Evolutionary conservation across 345 rosid genomes (phyloP).

Genomic region (Hibiscus syriacus): DNA sequence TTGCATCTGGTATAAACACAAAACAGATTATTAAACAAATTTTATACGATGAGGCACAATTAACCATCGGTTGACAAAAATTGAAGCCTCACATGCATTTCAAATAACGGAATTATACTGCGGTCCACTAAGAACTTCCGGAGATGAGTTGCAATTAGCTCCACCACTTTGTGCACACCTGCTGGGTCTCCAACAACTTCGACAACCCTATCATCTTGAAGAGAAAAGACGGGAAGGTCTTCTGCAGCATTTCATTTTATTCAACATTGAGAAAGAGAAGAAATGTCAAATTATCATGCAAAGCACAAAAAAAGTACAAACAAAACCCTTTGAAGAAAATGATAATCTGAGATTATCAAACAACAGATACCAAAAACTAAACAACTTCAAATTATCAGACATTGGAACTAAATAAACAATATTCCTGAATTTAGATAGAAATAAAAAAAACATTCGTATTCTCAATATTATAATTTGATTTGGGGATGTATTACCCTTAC

Average conservation of each 20-base stretch:
- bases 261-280: slow-evolving; percentile 45
- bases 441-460: too few species aligned
- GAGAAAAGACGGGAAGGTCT: too few species aligned
- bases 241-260: too few species aligned
- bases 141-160: slow-evolving; percentile 88
- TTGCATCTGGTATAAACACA: slow-evolving; percentile 58
- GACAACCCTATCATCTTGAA: too few species aligned
- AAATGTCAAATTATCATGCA: slow-evolving; percentile 2
- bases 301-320: slow-evolving; percentile 3
- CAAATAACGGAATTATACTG: slow-evolving; percentile 90
- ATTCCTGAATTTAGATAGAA: too few species aligned
- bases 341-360: too few species aligned
- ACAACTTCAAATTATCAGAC: too few species aligned
- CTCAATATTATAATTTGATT: not conserved
- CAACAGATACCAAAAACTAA: too few species aligned
- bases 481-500: not conserved
- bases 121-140: slow-evolving; percentile 95
- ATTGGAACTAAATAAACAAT: too few species aligned
- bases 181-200: slow-evolving; percentile 77
- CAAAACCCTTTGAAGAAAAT: not conserved
- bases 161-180: slow-evolving; percentile 85
- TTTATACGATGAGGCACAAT: not conserved
- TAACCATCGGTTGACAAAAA: not conserved
- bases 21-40: not conserved
- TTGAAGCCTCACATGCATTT: slow-evolving; percentile 58